Percentiles rank a stretch among this genome's conserved stretches.
Evolutionary conservation across 1,284 basidiomycete genomes (phyloP).

Genomic region (Leccinum subfulvum): DNA sequence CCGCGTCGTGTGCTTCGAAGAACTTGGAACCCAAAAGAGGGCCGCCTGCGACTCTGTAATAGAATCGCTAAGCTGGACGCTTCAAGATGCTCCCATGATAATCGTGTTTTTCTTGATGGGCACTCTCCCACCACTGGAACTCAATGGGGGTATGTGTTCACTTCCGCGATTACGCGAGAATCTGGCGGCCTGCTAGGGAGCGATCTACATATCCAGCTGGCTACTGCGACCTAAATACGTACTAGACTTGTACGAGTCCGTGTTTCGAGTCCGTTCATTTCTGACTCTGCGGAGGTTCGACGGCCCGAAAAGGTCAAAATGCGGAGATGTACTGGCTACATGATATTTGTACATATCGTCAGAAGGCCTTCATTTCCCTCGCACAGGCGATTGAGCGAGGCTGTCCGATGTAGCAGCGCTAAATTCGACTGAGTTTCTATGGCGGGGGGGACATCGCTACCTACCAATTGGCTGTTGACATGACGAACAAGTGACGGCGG

Average conservation of each 20-base stretch:
- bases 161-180: constrained; percentile 33
- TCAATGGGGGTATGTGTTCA: constrained; percentile 17
- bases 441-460: constrained; percentile 7
- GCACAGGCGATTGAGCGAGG: constrained; percentile 9
- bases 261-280: constrained; percentile 30
- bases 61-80: not conserved
- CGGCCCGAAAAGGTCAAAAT: constrained; percentile 29
- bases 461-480: constrained; percentile 23
- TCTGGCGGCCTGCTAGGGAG: constrained; percentile 11
- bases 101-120: constrained; percentile 8
- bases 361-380: constrained; percentile 23
- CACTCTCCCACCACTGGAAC: constrained; percentile 17
- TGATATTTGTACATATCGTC: constrained; percentile 14
- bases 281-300: constrained; percentile 28
- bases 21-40: constrained; percentile 9
- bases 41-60: not conserved
- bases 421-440: constrained; percentile 20
- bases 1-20: constrained; percentile 6
- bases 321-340: constrained; percentile 30
- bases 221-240: constrained; percentile 24
- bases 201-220: constrained; percentile 28
- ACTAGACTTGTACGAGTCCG: constrained; percentile 15
- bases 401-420: constrained; percentile 11
- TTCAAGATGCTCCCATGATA: constrained; percentile 2
- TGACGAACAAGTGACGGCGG: constrained; percentile 14